Percentiles rank a stretch among this genome's conserved stretches.
Conservation (phyloP, 2,329 filamentous ascomycete genomes). For the Fusarium sublunatum region DNA sequence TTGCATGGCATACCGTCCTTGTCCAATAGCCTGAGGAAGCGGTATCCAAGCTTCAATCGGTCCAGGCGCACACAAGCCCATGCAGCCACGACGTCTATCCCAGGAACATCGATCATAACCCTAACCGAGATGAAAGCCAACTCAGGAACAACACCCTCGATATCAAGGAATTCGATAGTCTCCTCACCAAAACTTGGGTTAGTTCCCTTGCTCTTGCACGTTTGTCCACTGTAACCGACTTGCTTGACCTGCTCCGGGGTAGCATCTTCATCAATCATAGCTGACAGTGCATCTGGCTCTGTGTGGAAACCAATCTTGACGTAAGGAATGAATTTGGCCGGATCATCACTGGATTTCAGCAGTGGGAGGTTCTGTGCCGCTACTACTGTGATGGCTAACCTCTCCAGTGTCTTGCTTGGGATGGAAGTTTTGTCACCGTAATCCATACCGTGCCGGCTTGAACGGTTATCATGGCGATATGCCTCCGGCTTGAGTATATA, state of each 20-base stretch:
- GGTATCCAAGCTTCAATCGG: slow-evolving; percentile 16
- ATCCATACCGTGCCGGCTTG: no score
- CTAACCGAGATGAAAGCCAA: slow-evolving; percentile 9
- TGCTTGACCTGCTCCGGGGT: not conserved
- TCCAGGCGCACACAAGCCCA: slow-evolving; percentile 19
- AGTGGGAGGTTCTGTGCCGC: slow-evolving; percentile 19
- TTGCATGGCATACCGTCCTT: slow-evolving; percentile 13
- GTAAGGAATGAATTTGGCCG: slow-evolving; percentile 16
- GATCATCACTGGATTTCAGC: not conserved
- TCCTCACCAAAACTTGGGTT: slow-evolving; percentile 11
- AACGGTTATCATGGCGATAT: slow-evolving; percentile 61
- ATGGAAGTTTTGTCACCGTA: no score
- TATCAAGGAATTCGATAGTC: slow-evolving; percentile 11
- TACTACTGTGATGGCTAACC: not conserved
- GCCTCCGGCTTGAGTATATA: slow-evolving; percentile 86
- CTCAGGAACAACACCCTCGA: slow-evolving; percentile 9
- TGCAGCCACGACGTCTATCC: slow-evolving; percentile 6
- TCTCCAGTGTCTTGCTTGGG: not conserved
- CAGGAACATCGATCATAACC: slow-evolving; percentile 21
- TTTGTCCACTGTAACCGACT: slow-evolving; percentile 9
- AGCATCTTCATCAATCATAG: not conserved
- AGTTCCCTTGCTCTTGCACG: slow-evolving; percentile 3
- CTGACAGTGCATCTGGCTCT: slow-evolving; percentile 1
- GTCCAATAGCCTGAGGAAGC: slow-evolving; percentile 7
- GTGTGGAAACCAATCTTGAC: slow-evolving; percentile 15